These are phyloP conservation scores for Termitomyces sp. DNA, from an alignment of 768 basidiomycete species.

Conservation along the genomic window DNA sequence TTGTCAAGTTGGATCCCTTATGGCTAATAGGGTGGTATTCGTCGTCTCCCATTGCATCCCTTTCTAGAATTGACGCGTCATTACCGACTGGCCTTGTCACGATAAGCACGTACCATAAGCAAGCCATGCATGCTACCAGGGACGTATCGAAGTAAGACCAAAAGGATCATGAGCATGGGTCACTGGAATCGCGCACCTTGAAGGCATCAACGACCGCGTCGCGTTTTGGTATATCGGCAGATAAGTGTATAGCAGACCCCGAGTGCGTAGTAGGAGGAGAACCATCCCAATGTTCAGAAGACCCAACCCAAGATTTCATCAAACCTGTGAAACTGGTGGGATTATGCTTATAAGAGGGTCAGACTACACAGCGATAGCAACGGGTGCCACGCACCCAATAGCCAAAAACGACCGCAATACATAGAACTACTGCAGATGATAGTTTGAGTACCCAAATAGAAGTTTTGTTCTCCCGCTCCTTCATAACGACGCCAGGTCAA, in stretches of 20 bases:
- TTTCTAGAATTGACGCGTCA: conserved; percentile 41
- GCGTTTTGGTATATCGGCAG: conserved; percentile 56
- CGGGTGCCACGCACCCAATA: conserved; percentile 8
- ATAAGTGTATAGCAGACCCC: conserved; percentile 18
- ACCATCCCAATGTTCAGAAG: conserved; percentile 31
- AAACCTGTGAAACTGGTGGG: conserved; percentile 17
- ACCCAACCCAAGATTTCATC: conserved; percentile 32
- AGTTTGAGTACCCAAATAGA: not conserved
- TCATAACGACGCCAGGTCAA: not conserved
- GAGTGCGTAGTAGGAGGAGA: conserved; percentile 9
- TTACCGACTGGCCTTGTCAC: not conserved
- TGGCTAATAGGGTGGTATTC: conserved; percentile 85
- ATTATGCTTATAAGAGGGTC: conserved; percentile 5
- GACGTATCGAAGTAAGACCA: conserved; percentile 6
- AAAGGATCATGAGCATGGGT: not conserved
- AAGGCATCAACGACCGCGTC: conserved; percentile 76
- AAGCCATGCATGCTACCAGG: conserved; percentile 69
- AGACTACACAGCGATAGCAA: not conserved
- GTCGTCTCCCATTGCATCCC: conserved; percentile 87
- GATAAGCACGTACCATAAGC: conserved; percentile 61
- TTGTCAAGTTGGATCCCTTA: conserved; percentile 71
- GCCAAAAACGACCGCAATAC: conserved; percentile 3
- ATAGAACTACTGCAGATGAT: conserved; percentile 5
- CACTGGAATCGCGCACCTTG: conserved; percentile 41
- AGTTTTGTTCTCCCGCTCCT: not conserved